Conservation (phyloP, 345 rosid species). For the Punica granatum region DNA sequence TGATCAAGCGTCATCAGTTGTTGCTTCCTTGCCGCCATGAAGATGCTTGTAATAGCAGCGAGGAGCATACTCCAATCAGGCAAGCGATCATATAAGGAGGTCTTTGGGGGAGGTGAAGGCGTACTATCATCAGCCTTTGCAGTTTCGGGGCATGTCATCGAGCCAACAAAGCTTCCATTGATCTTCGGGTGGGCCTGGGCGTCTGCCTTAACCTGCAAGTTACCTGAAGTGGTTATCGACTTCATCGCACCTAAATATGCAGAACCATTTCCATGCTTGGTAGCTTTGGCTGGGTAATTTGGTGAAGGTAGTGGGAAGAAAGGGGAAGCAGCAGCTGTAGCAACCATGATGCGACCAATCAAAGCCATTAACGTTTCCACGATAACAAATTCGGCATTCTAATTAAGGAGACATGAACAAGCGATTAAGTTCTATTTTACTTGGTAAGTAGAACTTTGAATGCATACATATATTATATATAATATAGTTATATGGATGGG, state of each 20-base stretch:
- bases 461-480: no score
- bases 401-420: no score
- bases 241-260: slow-evolving; percentile 40
- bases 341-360: slow-evolving; percentile 48
- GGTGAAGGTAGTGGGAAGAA: slow-evolving; percentile 55
- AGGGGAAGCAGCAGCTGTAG: slow-evolving; percentile 65
- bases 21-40: slow-evolving; percentile 98
- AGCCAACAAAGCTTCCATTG: slow-evolving; percentile 56
- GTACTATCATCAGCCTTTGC: slow-evolving; percentile 40
- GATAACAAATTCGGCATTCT: no score
- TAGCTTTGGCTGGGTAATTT: slow-evolving; percentile 38
- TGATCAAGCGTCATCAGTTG: slow-evolving; percentile 99
- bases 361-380: no score
- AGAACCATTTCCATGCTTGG: slow-evolving; percentile 38
- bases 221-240: slow-evolving; percentile 35
- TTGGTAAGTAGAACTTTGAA: no score
- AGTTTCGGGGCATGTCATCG: slow-evolving; percentile 32
- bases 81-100: slow-evolving; percentile 81
- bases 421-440: no score
- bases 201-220: slow-evolving; percentile 73
- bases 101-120: slow-evolving; percentile 66
- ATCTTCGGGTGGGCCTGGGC: slow-evolving; percentile 89
- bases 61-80: slow-evolving; percentile 99
- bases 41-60: slow-evolving; percentile 92
- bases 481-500: no score